Conservation (phyloP, 2,329 filamentous ascomycete species). For the Cladosporium halotolerans region DNA sequence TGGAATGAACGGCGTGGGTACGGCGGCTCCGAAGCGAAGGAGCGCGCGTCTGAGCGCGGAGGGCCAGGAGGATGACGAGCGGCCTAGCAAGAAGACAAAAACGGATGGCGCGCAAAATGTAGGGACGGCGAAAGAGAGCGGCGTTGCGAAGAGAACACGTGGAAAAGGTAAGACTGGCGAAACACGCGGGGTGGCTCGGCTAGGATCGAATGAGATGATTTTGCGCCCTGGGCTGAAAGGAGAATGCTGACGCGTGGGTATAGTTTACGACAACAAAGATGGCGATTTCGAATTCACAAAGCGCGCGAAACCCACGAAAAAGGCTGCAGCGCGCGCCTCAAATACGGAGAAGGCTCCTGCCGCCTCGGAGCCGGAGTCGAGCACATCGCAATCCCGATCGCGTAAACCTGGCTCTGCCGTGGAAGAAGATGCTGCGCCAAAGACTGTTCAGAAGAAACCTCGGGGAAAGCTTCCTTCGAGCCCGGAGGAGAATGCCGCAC, state of each 20-base stretch:
- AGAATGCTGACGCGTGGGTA: slow-evolving; percentile 6
- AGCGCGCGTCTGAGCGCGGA: slow-evolving; percentile 39
- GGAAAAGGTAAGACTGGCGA: slow-evolving; percentile 30
- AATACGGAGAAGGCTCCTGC: slow-evolving; percentile 8
- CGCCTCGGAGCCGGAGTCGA: slow-evolving; percentile 18
- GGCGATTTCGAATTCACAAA: slow-evolving; percentile 46
- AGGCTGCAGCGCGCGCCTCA: slow-evolving; percentile 21
- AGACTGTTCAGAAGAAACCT: slow-evolving; percentile 26
- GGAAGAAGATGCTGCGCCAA: slow-evolving; percentile 19
- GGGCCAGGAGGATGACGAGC: slow-evolving; percentile 36
- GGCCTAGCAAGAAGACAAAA: slow-evolving; percentile 23
- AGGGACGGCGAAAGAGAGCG: slow-evolving; percentile 30
- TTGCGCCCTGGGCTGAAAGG: slow-evolving; percentile 3
- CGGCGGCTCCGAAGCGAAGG: slow-evolving; percentile 41
- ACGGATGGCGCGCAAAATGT: slow-evolving; percentile 29
- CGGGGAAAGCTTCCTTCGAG: slow-evolving; percentile 30
- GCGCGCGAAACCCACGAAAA: slow-evolving; percentile 27
- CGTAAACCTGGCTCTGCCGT: slow-evolving; percentile 11
- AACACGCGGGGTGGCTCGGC: slow-evolving; percentile 27
- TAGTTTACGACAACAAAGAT: slow-evolving; percentile 38
- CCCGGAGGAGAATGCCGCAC: slow-evolving; percentile 26
- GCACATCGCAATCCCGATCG: slow-evolving; percentile 7
- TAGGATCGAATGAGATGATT: slow-evolving; percentile 5
- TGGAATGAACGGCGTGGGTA: slow-evolving; percentile 39
- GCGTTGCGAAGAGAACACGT: slow-evolving; percentile 29